Evolutionary conservation across 805 yeast species (phyloP).

Genomic region (Ogataea thermomethanolica): DNA sequence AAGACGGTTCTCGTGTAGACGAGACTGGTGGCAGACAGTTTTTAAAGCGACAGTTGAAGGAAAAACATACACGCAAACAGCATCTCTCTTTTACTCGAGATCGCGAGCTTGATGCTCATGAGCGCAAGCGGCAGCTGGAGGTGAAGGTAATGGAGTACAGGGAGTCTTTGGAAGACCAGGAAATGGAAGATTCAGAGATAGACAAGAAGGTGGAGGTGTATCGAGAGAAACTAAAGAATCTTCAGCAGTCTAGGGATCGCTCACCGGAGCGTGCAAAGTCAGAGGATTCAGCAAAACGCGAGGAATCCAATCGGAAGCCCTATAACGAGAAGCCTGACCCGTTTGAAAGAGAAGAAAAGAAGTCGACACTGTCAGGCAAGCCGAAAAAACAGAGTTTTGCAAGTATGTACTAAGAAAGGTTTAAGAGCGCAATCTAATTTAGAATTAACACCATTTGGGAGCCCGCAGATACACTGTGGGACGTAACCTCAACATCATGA

Average conservation of each 20-base stretch:
- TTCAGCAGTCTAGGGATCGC: no score
- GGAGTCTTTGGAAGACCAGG: constrained; percentile 49
- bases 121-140: constrained; percentile 38
- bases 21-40: constrained; percentile 36
- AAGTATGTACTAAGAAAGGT: constrained; percentile 1
- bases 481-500: no score
- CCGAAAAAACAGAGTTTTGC: constrained; percentile 1
- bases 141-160: constrained; percentile 48
- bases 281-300: neutral
- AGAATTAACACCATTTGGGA: no score
- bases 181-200: constrained; percentile 33
- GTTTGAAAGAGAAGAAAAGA: constrained; percentile 3
- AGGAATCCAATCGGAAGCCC: neutral
- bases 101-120: constrained; percentile 34
- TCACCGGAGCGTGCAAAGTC: no score
- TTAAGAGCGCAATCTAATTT: neutral
- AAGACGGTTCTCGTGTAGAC: constrained; percentile 21
- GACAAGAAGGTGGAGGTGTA: constrained; percentile 31
- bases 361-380: neutral
- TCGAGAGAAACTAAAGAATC: constrained; percentile 13
- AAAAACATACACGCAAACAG: constrained; percentile 9
- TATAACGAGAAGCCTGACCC: constrained; percentile 21
- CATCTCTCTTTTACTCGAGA: constrained; percentile 14
- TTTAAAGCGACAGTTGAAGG: constrained; percentile 33
- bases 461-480: no score